phyloP scores from a whole-genome alignment of 306 rosid genomes.

The Acacia melanoxylon region DNA sequence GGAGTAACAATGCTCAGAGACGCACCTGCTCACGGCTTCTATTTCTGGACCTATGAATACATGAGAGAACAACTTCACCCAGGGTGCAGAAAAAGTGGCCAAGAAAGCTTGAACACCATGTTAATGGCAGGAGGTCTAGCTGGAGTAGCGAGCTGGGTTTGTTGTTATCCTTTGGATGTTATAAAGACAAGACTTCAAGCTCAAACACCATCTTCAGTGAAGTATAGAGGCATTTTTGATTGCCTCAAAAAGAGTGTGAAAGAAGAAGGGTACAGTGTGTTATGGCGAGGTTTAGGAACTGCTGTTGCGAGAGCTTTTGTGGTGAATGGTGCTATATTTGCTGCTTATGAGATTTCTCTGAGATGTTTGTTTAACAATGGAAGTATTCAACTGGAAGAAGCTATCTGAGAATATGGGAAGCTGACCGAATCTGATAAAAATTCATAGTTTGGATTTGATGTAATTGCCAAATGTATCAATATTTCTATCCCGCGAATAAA shows the following conservation, averaged over 20 bases:
- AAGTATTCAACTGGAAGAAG: not conserved
- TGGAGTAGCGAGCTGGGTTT: constrained; percentile 81
- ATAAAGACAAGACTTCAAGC: constrained; percentile 76
- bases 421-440: not conserved
- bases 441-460: not conserved
- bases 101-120: constrained; percentile 69
- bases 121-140: constrained; percentile 77
- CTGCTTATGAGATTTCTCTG: constrained; percentile 77
- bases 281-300: constrained; percentile 84
- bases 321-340: constrained; percentile 79
- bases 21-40: constrained; percentile 65
- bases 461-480: not conserved
- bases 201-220: constrained; percentile 50
- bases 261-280: constrained; percentile 59
- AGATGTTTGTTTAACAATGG: constrained; percentile 53
- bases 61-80: constrained; percentile 81
- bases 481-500: not conserved
- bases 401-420: not conserved
- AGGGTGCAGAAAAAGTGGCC: constrained; percentile 62
- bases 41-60: constrained; percentile 80
- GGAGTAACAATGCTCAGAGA: constrained; percentile 68
- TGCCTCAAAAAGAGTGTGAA: constrained; percentile 63
- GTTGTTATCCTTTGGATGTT: constrained; percentile 83
- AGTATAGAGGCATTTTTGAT: constrained; percentile 64
- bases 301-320: constrained; percentile 76